Percentiles rank a stretch among this genome's conserved stretches.
These are phyloP conservation scores for Rutidosis leptorrhynchoides DNA, from an alignment of 129 eudicot genomes.

Conservation along the genomic window DNA sequence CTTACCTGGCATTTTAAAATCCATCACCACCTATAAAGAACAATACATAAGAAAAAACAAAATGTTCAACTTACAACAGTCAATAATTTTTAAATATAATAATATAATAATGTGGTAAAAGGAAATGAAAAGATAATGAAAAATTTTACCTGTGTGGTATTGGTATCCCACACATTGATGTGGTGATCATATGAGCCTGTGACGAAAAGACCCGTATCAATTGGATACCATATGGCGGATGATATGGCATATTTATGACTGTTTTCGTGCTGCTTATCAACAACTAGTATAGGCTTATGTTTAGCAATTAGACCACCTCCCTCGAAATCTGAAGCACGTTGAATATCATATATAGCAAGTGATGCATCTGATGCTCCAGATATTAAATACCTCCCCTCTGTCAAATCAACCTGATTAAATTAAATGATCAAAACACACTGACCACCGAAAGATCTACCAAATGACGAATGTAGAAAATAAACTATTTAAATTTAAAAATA, in stretches of 20 bases:
- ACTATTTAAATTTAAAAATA: background rate
- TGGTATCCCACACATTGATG: constrained; percentile 95
- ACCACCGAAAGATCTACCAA: constrained; percentile 23
- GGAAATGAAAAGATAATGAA: background rate
- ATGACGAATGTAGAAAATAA: background rate
- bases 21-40: constrained; percentile 52
- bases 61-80: background rate
- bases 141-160: constrained; percentile 71
- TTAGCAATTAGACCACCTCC: constrained; percentile 78
- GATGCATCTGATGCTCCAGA: constrained; percentile 93
- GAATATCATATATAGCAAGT: constrained; percentile 83
- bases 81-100: background rate
- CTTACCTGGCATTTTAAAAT: constrained; percentile 98
- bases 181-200: constrained; percentile 94
- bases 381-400: constrained; percentile 90
- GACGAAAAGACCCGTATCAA: constrained; percentile 89
- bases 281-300: constrained; percentile 55
- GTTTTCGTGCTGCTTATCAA: constrained; percentile 83
- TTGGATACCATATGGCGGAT: constrained; percentile 94
- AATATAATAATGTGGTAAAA: background rate
- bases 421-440: constrained; percentile 58
- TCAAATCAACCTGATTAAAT: constrained; percentile 98
- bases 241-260: constrained; percentile 86
- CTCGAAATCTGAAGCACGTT: constrained; percentile 68
- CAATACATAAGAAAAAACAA: background rate